These are phyloP conservation scores for Ogataea ganodermae DNA, from an alignment of 805 yeast species.

Conservation along the genomic window DNA sequence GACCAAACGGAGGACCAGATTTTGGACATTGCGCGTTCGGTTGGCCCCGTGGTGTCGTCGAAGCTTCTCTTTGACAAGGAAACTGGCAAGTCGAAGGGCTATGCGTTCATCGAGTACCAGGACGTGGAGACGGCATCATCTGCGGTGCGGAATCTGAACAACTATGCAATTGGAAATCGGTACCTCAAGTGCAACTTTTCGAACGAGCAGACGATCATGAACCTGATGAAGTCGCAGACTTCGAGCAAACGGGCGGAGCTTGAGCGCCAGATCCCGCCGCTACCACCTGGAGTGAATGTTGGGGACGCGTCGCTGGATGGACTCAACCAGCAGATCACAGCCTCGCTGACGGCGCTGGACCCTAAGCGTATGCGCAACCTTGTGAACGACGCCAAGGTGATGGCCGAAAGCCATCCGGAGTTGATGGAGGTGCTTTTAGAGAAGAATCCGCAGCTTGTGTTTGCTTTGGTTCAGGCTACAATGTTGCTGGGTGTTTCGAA, in stretches of 20 bases:
- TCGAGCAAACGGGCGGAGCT: constrained; percentile 22
- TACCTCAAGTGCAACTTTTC: constrained; percentile 74
- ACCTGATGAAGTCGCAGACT: constrained; percentile 19
- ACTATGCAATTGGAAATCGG: constrained; percentile 72
- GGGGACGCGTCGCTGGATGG: constrained; percentile 33
- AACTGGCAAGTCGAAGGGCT: constrained; percentile 90
- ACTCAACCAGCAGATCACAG: constrained; percentile 47
- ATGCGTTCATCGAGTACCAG: constrained; percentile 80
- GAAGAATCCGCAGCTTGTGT: constrained; percentile 78
- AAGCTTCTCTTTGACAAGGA: constrained; percentile 82
- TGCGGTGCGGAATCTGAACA: constrained; percentile 86
- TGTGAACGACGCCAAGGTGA: constrained; percentile 57
- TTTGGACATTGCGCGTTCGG: constrained; percentile 75
- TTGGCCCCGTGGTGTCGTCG: constrained; percentile 81
- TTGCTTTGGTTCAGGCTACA: constrained; percentile 77
- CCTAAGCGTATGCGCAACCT: constrained; percentile 48
- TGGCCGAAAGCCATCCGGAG: constrained; percentile 58
- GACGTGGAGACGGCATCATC: constrained; percentile 86
- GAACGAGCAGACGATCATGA: constrained; percentile 44
- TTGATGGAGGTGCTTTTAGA: constrained; percentile 60
- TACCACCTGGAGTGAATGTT: constrained; percentile 56
- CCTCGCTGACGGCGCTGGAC: constrained; percentile 48
- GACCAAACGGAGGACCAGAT: constrained; percentile 95
- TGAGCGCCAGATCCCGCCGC: constrained; percentile 43
- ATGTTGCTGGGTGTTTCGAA: constrained; percentile 39